Base-by-base conservation (phyloP, 2,329 filamentous ascomycete genomes). In the Curvularia sp. region DNA sequence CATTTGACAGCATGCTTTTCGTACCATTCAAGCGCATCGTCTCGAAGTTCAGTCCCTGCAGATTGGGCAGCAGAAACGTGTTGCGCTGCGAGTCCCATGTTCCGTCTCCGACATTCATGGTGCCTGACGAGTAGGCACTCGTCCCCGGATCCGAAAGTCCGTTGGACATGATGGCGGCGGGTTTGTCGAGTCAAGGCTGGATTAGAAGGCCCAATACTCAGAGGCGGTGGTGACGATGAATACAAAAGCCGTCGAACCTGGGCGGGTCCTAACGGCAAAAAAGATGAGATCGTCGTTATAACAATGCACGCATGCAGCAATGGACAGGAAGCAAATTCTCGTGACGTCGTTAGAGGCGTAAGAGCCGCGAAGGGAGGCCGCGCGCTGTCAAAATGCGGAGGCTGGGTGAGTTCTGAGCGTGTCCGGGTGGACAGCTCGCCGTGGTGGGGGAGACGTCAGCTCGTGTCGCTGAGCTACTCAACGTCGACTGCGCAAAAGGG, bases 11-110 rank as follows among this genome's bases (percentile, higher is more conserved):
- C 8, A 28, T 19, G 18, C 5, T 49, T 13, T 8, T 43, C 63
- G 59, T 79, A 92, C 90, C 91, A 84, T 95, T 95, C 79, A 92
- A 93, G 74, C 84, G 87, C 87, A 91, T 93, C 5, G 91, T 93
- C 49, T 89, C 89, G 74, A 92, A 91, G 73, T 93, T 91, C 63
- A 92, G 78, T 8, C 90, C 90, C 68, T 88, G 82, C 45, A 95
- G 80, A 71, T 93, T 93, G 34, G 91, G 91, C 50, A 95, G 79
- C 53, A 95, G 80, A 74, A 94, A 95, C 18, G 85, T 87, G 71
- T 93, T 92, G 73, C 89, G 89, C 58, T 84, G 82, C 56, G 89
- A 89, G 70, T 93, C 89, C 91, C 91, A 95, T 32, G 91, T 94
- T 21, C 91, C 91, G 74, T 94, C 91, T 62, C 91, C 91, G 15